Conservation (phyloP, 2,329 filamentous ascomycete species). For the Aureobasidium sp. region DNA sequence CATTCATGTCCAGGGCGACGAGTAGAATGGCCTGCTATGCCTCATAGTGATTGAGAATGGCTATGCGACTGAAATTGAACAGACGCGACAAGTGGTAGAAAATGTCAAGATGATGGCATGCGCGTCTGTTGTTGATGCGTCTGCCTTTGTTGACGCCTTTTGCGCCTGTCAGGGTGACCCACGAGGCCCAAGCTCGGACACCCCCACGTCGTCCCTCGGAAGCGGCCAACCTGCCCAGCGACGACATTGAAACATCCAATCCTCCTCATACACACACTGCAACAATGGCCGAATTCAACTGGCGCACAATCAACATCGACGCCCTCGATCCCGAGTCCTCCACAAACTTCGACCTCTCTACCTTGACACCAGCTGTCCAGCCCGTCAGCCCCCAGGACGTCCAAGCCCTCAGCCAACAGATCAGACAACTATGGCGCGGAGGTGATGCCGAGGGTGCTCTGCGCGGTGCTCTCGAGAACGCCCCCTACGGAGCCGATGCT, state of each 20-base stretch:
- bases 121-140: background rate
- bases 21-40: background rate
- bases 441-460: constrained; percentile 85
- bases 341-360: constrained; percentile 82
- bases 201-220: background rate
- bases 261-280: background rate
- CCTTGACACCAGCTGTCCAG: constrained; percentile 69
- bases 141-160: background rate
- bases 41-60: background rate
- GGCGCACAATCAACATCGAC: constrained; percentile 91
- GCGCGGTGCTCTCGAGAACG: constrained; percentile 74
- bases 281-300: constrained; percentile 49
- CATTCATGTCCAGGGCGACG: background rate
- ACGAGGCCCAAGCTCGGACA: background rate
- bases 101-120: background rate
- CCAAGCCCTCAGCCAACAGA: constrained; percentile 68
- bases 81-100: background rate
- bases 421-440: constrained; percentile 78
- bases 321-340: constrained; percentile 83
- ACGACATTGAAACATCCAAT: background rate
- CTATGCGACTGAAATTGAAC: background rate
- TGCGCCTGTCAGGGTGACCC: background rate
- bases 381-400: constrained; percentile 72
- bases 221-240: background rate
- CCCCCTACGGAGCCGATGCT: constrained; percentile 60